These are phyloP conservation scores for Polyporus arcularius DNA, from an alignment of 768 basidiomycete species.

Conservation along the genomic window DNA sequence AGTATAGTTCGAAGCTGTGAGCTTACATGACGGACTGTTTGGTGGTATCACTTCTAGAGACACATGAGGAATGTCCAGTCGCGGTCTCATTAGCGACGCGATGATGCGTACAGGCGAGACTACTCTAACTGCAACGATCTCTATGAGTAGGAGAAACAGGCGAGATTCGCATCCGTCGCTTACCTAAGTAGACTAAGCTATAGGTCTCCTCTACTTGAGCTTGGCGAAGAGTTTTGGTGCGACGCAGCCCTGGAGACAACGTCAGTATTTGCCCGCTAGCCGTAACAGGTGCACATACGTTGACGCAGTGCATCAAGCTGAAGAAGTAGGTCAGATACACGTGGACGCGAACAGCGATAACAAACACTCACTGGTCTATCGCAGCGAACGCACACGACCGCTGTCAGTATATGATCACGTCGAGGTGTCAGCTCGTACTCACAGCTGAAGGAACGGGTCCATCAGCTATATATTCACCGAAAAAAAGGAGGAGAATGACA, in stretches of 20 bases:
- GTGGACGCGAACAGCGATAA: slow-evolving; percentile 1
- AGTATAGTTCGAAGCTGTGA: too few species aligned
- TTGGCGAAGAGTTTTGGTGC: slow-evolving; percentile 85
- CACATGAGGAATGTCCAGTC: too few species aligned
- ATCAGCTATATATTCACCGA: not conserved
- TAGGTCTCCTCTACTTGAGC: slow-evolving; percentile 47
- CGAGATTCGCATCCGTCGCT: not conserved
- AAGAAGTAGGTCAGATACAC: slow-evolving; percentile 11
- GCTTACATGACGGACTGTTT: too few species aligned
- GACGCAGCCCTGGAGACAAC: slow-evolving; percentile 43
- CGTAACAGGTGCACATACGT: too few species aligned
- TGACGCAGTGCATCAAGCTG: slow-evolving; percentile 93
- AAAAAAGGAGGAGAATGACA: not conserved
- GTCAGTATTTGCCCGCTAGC: slow-evolving; percentile 4
- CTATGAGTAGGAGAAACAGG: not conserved
- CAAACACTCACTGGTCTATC: slow-evolving; percentile 66
- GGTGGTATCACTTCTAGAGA: too few species aligned
- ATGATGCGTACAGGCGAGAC: too few species aligned
- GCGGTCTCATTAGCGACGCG: too few species aligned
- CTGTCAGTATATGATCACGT: slow-evolving; percentile 4
- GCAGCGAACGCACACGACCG: not conserved
- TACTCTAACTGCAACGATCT: not conserved
- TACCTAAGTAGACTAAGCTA: not conserved
- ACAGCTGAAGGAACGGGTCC: slow-evolving; percentile 25
- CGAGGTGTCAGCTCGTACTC: slow-evolving; percentile 5